phyloP scores from a whole-genome alignment of 352 stramenopile species.

The Globisporangium perplexum region DNA sequence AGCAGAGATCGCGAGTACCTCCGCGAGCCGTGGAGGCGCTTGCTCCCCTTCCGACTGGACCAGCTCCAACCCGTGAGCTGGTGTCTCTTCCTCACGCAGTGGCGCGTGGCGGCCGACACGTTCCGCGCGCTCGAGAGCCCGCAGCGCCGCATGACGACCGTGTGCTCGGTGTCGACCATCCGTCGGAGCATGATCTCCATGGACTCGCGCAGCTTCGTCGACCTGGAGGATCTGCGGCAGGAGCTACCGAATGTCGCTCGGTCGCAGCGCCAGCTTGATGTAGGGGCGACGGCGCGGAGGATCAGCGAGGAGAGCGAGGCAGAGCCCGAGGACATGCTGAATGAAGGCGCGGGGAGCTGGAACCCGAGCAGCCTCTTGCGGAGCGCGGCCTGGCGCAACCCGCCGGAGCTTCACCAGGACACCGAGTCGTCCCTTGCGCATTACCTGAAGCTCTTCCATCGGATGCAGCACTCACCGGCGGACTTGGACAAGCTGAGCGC shows the following conservation, averaged over 20 bases:
- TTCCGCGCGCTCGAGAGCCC: not conserved
- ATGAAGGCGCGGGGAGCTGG: not conserved
- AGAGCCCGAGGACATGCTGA: constrained; percentile 1
- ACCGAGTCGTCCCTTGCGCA: constrained; percentile 11
- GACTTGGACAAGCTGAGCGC: constrained; percentile 30
- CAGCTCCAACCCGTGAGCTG: constrained; percentile 42
- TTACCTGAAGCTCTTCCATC: constrained; percentile 31
- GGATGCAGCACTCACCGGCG: constrained; percentile 24
- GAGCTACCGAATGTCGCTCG: constrained; percentile 28
- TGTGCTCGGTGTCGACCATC: constrained; percentile 29
- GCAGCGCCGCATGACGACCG: constrained; percentile 9
- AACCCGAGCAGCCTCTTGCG: not conserved
- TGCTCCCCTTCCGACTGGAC: constrained; percentile 27
- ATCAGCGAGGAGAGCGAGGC: constrained; percentile 1
- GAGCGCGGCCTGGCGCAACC: not conserved
- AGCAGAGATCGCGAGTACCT: not conserved
- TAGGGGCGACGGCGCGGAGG: not conserved
- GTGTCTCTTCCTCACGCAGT: constrained; percentile 47
- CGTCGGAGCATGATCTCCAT: constrained; percentile 20
- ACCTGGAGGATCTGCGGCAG: constrained; percentile 36
- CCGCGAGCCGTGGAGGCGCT: constrained; percentile 18
- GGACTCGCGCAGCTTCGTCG: constrained; percentile 34
- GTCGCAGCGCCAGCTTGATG: constrained; percentile 6
- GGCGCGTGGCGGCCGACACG: constrained; percentile 24
- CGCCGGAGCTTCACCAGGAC: not conserved